phyloP scores from a whole-genome alignment of 805 yeast species.

The Candida awuae region DNA sequence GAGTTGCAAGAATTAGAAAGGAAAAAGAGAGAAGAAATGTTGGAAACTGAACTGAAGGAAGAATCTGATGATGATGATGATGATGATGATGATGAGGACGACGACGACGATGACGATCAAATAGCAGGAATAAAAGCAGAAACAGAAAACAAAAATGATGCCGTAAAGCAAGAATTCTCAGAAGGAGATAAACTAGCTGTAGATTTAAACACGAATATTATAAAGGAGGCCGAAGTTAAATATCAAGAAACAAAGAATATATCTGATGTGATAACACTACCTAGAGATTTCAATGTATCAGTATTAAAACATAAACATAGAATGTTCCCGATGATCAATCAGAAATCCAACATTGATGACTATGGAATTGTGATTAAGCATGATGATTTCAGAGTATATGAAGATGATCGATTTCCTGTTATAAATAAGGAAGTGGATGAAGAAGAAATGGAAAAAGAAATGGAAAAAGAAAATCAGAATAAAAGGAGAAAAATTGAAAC shows the following conservation, averaged over 20 bases:
- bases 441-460: conserved; percentile 17
- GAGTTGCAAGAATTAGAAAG: conserved; percentile 23
- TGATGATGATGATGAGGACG: conserved; percentile 14
- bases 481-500: conserved; percentile 1
- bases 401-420: conserved; percentile 32
- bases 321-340: conserved; percentile 70
- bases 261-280: conserved; percentile 29
- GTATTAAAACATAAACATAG: conserved; percentile 41
- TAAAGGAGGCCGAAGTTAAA: conserved; percentile 20
- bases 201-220: conserved; percentile 1
- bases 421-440: conserved; percentile 21
- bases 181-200: background rate
- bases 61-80: conserved; percentile 23
- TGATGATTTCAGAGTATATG: conserved; percentile 51
- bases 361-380: conserved; percentile 75
- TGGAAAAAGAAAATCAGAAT: conserved; percentile 14
- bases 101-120: conserved; percentile 28
- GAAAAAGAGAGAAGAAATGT: conserved; percentile 25
- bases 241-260: conserved; percentile 4
- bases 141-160: conserved; percentile 2
- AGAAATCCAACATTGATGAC: conserved; percentile 64
- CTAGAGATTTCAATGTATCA: conserved; percentile 50
- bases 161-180: no score
- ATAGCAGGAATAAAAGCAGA: background rate
- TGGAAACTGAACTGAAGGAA: conserved; percentile 27